Base-by-base conservation (phyloP, 2,329 filamentous ascomycete genomes). In the Diplocarpon mali region DNA sequence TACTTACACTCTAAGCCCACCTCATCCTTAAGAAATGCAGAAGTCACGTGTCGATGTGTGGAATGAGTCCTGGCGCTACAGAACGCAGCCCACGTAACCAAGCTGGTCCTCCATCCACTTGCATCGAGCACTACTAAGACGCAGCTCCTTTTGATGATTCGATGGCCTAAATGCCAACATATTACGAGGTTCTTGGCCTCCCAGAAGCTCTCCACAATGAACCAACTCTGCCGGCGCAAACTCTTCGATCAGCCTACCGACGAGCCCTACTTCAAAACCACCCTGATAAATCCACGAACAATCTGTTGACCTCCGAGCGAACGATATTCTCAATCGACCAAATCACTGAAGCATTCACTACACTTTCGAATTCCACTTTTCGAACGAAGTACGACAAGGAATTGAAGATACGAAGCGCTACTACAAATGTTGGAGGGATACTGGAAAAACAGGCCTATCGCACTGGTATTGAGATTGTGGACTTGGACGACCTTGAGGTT, bases 241-340 rank as follows among this genome's bases (percentile, higher is more conserved):
- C 74, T 40, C 65, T 83, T 48, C 81, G 78, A 58, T 70, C 70
- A 47, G 78, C 78, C 48, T 84, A 83, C 63, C 76, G 71, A 60
- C 71, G 74, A 43, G 76, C 79, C 16, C 70, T 84, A 29, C 71
- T 84, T 13, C 71, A 68, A 52, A 71, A 83, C 65, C 80, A 84
- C 62, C 80, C 80, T 10, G 60, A 60, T 43, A 60, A 57, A 49
- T 44, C 52, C 37, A 27, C 29, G 16, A 49, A 50, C 31, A 13
- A 46, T 34, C 7, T 47, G 36, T 35, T 48, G 35, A 49, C 17
- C 36, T 43, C 51, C 17, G 48, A 41, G 28, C 13, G 27, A 37
- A 43, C 36, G 7, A 46, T 50, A 17, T 76, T 69, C 60, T 74
- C 75, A 2, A 65, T 83, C 47, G 79, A 83, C 61, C 74, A 82